Base-by-base conservation (phyloP, 1,139 yeast species). In the Tardiomyces depauwii region DNA sequence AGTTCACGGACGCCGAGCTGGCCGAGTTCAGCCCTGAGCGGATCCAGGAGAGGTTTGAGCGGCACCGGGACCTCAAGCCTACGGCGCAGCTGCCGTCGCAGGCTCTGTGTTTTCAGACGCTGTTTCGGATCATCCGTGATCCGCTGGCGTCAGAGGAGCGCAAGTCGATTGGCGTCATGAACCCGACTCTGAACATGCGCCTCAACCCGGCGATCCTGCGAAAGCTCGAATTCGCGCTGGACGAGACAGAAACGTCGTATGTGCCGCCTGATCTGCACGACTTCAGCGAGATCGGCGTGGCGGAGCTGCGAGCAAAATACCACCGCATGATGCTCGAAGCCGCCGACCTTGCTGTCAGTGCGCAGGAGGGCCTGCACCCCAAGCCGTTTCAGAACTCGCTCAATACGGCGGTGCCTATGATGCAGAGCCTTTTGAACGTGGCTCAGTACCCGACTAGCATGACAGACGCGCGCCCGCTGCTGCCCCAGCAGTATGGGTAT, bases 191-290 rank as follows among this genome's bases (percentile, higher is more conserved):
- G 39, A 56, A 57, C 41, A 52, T 63, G 46, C 49, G 63, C n/a
- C 46, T 19, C 4, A 80, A 83, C 53, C 72, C 82, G 1, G 60
- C 64, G 6, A 64, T 84, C 43, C 64, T 86, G 27, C 59, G 71
- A 3, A 56, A 70, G 1, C 64, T 65, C 7, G 67, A 73, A 25
- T 76, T 80, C 53, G 59, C 66, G 0, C 51, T 66, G 13, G 65
- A 68, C 42, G 64, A 65, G 2, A 71, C 68, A 13, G 65, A 67
- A 6, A 65, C 67, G 30, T 74, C 72, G 36, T 71, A 73, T 49
- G 72, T 76, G 1, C 93, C 95, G 1, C 86, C 88, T 3, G 66
- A 74, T 45, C 62, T 59, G 50, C 68, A 67, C 19, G 77, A 77
- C 52, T 57, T 53, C 39, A 49, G 49, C 16, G 46, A 50, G 32